Evolutionary conservation across 345 rosid species (phyloP), one percentile per base, ranked within the genome.

Genomic region (Dimocarpus longan): DNA sequence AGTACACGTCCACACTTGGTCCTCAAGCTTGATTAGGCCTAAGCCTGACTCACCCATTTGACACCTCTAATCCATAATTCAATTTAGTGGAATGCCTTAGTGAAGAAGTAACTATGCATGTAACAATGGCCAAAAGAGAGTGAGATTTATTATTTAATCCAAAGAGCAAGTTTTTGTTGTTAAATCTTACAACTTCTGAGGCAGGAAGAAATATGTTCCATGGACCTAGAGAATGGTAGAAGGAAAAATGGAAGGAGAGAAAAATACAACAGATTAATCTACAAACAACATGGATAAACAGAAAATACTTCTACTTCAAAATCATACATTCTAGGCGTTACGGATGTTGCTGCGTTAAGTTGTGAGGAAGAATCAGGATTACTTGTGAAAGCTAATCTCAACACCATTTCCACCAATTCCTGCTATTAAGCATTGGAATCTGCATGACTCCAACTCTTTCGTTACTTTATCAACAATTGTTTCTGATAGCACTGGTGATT

Each of bases 351-450:
- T n/a, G 32, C 1, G 39, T 62, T 63, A 48, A 21, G 32, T 19
- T 24, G 43, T 44, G 43, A 22, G 21, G 46, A 21, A 26, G 21
- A 70, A 69, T 88, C 82, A 88, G 44, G 91, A 80, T 8, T 78
- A 75, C 64, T 50, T 70, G 3, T 80, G 79, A 82, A 86, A 85
- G 82, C 87, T 85, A 79, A 96, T 76, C 66, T 94, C 90, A 64
- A 86, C 95, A 26, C 99, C 98, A 6, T 77, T 82, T 16, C 98
- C 98, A 15, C 98, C 98, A 22, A 94, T 91, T 42, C 85, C 89
- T 0, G 92, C 95, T 65, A 85, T 86, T 80, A 94, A 78, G 68
- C 99, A 96, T 73, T 96, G 97, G 81, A 93, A 94, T 68, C 99
- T 98, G 13, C 82, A 83, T 1, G 95, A 82, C 78, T 93, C 97